Evolutionary conservation across 441 rosid species (phyloP).

Genomic region (Dalechampia spathulata): DNA sequence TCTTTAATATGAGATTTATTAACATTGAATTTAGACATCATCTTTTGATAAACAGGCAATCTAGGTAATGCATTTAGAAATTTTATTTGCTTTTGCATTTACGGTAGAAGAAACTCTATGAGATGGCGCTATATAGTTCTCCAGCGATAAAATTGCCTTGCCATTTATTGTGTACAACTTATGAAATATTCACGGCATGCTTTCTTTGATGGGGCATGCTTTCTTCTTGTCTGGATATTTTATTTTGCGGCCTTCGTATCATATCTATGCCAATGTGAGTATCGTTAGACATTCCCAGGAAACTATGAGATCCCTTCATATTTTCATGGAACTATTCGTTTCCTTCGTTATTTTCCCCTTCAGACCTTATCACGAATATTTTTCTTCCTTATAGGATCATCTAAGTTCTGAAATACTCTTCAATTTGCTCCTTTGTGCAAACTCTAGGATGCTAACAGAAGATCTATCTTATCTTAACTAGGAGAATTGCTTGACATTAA

Average conservation of each 20-base stretch:
- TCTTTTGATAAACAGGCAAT: neutral
- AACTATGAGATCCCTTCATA: neutral
- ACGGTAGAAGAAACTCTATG: neutral
- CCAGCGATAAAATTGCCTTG: neutral
- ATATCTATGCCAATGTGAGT: neutral
- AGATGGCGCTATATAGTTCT: neutral
- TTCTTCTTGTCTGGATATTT: neutral
- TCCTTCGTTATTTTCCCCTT: neutral
- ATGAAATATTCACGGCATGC: constrained; percentile 4
- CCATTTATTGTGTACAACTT: neutral
- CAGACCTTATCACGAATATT: neutral
- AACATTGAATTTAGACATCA: neutral
- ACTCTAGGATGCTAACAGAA: too few relatives aligned
- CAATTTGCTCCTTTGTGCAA: neutral
- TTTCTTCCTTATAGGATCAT: neutral
- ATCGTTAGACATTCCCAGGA: neutral
- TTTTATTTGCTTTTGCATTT: neutral
- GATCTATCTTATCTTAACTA: too few relatives aligned
- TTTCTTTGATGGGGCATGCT: neutral
- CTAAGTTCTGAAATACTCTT: neutral
- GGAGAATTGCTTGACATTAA: too few relatives aligned
- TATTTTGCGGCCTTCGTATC: neutral
- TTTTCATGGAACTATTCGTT: neutral
- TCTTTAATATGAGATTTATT: neutral
- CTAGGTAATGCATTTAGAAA: neutral